Base-by-base conservation (phyloP, 2,329 filamentous ascomycete genomes). In the Aureobasidium lini region DNA sequence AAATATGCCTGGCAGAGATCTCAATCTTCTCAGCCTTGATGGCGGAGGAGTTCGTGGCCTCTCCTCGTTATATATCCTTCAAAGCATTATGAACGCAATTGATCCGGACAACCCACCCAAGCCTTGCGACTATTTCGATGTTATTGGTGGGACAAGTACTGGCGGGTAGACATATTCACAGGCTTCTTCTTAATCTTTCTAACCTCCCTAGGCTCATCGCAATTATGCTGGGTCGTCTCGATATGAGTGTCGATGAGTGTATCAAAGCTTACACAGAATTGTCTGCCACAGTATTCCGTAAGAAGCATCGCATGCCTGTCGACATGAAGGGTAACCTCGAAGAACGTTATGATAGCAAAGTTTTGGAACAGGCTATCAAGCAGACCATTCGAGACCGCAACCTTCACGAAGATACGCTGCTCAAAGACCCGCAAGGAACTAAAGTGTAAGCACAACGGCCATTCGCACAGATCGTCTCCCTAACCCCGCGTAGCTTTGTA, bases 41-140 rank as follows among this genome's bases (percentile, higher is more conserved):
- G 75, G 75, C 9, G 75, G 74, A 3, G 75, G 74, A 4, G 68
- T 77, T 0, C 68, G 74, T 5, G 73, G 73, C 0, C 63, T 77
- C 3, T 76, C 75, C 0, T 69, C 68, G 0, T 63, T 76, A 0
- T 63, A 69, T 11, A 73, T 77, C 31, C 63, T 77, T 5, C 65
- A 68, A 36, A 57, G 65, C 9, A 57, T 77, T 3, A 72, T 77
- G 69, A 53, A 65, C 31, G 63, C 65, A 0, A 65, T 76, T 34
- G 66, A 70, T 28, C 65, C 61, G 1, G 64, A 66, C 2, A 54
- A 63, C 8, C 61, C 62, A 3, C 65, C 70, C 0, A 69, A 70
- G 46, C 72, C 73, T 36, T 73, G 72, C 60, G 70, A 75, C 6
- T 66, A 68, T 47, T 75, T 75, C 50, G 69, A 75, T 58, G 66